Percentiles rank a stretch among this genome's conserved stretches.
Evolutionary conservation across 768 basidiomycete species (phyloP).

Genomic region (Udeniomyces megalosporus): DNA sequence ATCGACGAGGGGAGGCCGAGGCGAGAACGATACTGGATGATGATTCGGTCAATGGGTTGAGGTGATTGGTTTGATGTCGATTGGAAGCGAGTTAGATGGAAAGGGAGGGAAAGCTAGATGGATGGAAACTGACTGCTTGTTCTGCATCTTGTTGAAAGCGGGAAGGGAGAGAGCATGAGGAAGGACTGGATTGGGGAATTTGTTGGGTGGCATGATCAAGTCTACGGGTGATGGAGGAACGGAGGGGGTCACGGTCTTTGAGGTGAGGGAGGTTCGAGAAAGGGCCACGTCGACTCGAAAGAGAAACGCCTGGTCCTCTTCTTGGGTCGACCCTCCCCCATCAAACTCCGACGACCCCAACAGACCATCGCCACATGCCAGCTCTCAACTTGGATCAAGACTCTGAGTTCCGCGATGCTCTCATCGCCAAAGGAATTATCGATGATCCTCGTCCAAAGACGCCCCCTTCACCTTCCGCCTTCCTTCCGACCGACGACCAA

Average conservation of each 20-base stretch:
- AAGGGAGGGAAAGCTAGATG: background rate
- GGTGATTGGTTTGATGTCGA: background rate
- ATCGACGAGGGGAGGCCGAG: background rate
- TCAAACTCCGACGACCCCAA: no score
- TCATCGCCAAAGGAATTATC: constrained; percentile 81
- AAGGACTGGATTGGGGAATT: constrained; percentile 19
- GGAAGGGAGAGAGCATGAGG: constrained; percentile 25
- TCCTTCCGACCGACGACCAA: no score
- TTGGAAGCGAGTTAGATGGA: background rate
- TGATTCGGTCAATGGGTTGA: background rate
- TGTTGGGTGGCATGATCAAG: no score
- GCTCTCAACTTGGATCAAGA: constrained; percentile 62
- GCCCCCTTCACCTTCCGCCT: background rate
- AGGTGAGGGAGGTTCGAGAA: no score
- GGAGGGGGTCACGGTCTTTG: no score
- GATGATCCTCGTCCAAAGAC: background rate
- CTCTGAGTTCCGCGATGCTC: constrained; percentile 91
- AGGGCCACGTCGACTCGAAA: no score
- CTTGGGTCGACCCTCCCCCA: no score
- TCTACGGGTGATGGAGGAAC: no score
- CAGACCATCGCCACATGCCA: background rate
- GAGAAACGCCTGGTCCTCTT: no score
- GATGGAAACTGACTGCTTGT: constrained; percentile 39
- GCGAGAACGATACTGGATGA: background rate
- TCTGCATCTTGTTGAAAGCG: constrained; percentile 43